Evolutionary conservation across 768 basidiomycete species (phyloP).

Genomic region (Suillus subaureus): DNA sequence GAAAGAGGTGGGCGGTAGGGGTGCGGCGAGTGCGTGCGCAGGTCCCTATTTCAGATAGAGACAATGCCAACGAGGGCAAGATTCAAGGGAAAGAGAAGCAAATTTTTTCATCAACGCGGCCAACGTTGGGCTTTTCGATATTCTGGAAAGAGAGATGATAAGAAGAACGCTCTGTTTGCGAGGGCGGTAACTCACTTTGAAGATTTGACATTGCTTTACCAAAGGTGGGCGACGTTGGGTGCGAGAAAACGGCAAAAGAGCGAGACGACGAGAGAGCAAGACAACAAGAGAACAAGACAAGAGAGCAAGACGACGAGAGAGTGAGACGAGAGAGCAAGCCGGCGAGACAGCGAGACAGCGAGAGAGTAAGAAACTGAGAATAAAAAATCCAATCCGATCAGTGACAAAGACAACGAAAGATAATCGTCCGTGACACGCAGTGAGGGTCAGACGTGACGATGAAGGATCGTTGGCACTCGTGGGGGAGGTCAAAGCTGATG

Average conservation of each 20-base stretch:
- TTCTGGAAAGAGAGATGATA: not conserved
- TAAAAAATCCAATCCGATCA: not conserved
- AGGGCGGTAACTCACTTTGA: not conserved
- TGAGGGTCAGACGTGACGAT: not conserved
- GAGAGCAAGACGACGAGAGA: not conserved
- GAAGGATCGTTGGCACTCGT: not conserved
- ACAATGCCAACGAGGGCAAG: not conserved
- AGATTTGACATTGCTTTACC: not conserved
- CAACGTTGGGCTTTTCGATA: constrained; percentile 1
- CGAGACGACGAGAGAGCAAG: not conserved
- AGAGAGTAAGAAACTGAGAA: not conserved
- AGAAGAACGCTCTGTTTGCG: not conserved
- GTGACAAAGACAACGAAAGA: constrained; percentile 1
- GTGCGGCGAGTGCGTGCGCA: not conserved
- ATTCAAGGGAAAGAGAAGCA: not conserved
- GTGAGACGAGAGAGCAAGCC: not conserved
- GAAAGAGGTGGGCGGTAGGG: not conserved
- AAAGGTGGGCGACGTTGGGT: not conserved
- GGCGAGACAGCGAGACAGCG: not conserved
- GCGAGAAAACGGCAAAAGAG: not conserved
- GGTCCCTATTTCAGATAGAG: not conserved
- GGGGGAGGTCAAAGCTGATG: constrained; percentile 2
- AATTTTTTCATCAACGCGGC: constrained; percentile 2
- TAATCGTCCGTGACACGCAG: constrained; percentile 2
- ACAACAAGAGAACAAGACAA: not conserved